These are phyloP conservation scores for Oryza glumipatula DNA, from an alignment of 176 grass and related monocot genomes.

Conservation along the genomic window DNA sequence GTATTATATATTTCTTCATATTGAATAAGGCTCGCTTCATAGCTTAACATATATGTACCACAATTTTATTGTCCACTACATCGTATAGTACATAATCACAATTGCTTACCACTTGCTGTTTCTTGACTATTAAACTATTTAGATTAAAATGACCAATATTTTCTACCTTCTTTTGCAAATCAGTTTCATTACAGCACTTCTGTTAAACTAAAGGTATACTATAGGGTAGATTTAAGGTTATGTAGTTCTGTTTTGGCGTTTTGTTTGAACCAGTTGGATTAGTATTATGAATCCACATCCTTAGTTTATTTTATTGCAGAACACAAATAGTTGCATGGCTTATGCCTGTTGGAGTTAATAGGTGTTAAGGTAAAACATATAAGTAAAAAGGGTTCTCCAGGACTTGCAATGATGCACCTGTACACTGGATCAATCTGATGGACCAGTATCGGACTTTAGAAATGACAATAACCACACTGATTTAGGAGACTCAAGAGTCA, in stretches of 20 bases:
- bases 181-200: background rate
- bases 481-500: background rate
- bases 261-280: background rate
- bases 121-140: background rate
- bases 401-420: background rate
- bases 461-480: background rate
- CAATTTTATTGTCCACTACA: background rate
- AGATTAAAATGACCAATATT: background rate
- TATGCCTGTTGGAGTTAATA: background rate
- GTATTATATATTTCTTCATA: background rate
- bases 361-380: background rate
- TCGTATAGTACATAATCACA: background rate
- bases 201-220: background rate
- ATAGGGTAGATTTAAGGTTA: background rate
- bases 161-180: background rate
- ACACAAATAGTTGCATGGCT: background rate
- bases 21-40: background rate
- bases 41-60: background rate
- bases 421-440: background rate
- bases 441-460: background rate
- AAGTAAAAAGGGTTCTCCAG: background rate
- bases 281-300: background rate
- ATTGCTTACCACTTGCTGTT: background rate
- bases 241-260: background rate
- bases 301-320: background rate